Conservation (phyloP, 2,329 filamentous ascomycete genomes). For the Neopestalotiopsis sp. region DNA sequence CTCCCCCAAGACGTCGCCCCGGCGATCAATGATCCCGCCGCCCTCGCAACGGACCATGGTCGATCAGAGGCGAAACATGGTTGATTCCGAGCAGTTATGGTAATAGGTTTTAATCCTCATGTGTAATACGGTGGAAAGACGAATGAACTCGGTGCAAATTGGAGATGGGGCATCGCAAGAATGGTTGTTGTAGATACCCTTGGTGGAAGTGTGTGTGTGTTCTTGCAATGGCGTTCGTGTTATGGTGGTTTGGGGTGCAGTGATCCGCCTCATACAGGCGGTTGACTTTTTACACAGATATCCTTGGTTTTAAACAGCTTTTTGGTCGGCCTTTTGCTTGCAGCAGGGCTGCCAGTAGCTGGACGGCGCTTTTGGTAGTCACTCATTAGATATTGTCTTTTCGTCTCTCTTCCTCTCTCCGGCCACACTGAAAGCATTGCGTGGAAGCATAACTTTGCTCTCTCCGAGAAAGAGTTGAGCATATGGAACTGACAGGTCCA, state of each 20-base stretch:
- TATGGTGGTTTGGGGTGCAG: neutral
- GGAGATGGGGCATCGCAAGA: neutral
- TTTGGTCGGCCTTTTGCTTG: neutral
- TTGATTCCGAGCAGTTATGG: constrained; percentile 36
- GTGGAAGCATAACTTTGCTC: neutral
- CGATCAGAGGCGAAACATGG: constrained; percentile 28
- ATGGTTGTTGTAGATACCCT: neutral
- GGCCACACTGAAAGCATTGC: neutral
- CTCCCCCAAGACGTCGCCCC: constrained; percentile 10
- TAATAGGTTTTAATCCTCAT: constrained; percentile 20
- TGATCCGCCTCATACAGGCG: neutral
- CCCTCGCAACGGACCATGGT: constrained; percentile 29
- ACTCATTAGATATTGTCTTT: neutral
- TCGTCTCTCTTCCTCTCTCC: neutral
- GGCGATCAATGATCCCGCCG: constrained; percentile 5
- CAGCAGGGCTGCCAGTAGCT: neutral
- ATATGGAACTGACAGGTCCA: too few species aligned
- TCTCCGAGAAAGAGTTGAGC: too few species aligned
- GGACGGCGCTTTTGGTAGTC: neutral
- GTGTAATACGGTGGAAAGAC: neutral
- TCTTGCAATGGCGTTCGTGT: neutral
- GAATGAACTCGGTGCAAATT: too few species aligned
- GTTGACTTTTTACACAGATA: neutral
- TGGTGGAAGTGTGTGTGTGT: neutral
- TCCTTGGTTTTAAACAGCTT: neutral